These are phyloP conservation scores for Nothophoma quercina DNA, from an alignment of 2,329 filamentous ascomycete species.

Conservation along the genomic window DNA sequence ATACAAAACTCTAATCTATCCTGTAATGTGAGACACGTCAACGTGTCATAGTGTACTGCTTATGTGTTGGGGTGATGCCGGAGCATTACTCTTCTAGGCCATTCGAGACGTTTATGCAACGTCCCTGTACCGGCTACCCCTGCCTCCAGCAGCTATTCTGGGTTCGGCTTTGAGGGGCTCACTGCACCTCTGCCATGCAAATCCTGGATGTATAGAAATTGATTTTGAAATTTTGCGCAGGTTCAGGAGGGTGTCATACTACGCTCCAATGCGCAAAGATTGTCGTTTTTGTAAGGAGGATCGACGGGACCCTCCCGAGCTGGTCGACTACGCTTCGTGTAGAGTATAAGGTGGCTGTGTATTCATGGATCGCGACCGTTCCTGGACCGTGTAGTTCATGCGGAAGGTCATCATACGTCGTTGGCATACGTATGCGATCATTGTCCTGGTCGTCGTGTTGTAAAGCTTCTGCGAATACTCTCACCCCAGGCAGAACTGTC, in stretches of 20 bases:
- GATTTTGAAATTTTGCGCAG: background rate
- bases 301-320: slow-evolving; percentile 14
- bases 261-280: slow-evolving; percentile 5
- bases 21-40: slow-evolving; percentile 19
- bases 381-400: background rate
- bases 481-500: slow-evolving; percentile 93
- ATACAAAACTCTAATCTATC: slow-evolving; percentile 22
- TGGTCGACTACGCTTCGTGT: slow-evolving; percentile 10
- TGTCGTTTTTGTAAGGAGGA: background rate
- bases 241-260: slow-evolving; percentile 1
- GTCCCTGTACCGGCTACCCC: slow-evolving; percentile 29
- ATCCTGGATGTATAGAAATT: slow-evolving; percentile 8
- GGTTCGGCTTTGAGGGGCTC: slow-evolving; percentile 16
- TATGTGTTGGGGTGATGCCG: slow-evolving; percentile 25
- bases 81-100: slow-evolving; percentile 22
- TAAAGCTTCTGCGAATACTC: slow-evolving; percentile 88
- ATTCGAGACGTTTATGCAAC: slow-evolving; percentile 46
- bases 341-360: background rate
- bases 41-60: slow-evolving; percentile 8
- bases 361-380: background rate
- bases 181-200: slow-evolving; percentile 9
- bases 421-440: background rate
- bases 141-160: slow-evolving; percentile 32
- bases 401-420: background rate
- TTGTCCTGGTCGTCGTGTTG: slow-evolving; percentile 59